These are phyloP conservation scores for Apophysomyces ossiformis DNA, from an alignment of 371 early-diverging fungal species.

Conservation along the genomic window DNA sequence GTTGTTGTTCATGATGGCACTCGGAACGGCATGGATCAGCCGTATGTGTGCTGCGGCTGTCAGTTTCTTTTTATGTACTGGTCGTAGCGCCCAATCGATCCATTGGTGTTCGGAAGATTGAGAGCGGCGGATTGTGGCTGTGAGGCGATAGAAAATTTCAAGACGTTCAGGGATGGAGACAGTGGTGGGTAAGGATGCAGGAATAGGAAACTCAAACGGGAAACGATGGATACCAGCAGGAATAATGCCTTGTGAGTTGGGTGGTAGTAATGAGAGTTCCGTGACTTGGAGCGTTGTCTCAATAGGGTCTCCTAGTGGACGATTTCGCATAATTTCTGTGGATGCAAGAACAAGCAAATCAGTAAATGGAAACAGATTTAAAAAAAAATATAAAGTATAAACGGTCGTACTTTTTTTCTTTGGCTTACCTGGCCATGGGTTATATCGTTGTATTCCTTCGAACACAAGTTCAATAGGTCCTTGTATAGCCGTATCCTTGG, in stretches of 20 bases:
- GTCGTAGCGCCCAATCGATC: conserved; percentile 20
- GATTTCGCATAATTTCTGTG: conserved; percentile 38
- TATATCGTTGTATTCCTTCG: conserved; percentile 45
- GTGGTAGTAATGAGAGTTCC: conserved; percentile 44
- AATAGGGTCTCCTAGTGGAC: conserved; percentile 26
- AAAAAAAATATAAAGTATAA: no score
- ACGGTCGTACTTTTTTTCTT: no score
- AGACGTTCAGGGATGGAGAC: conserved; percentile 35
- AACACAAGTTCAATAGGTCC: conserved; percentile 46
- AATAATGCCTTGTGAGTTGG: conserved; percentile 44
- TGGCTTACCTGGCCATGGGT: conserved; percentile 42
- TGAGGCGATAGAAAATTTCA: conserved; percentile 42
- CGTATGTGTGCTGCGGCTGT: conserved; percentile 17
- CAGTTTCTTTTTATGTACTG: conserved; percentile 1
- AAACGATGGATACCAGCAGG: conserved; percentile 48
- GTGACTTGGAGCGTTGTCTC: conserved; percentile 42
- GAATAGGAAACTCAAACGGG: conserved; percentile 51
- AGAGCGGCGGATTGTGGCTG: conserved; percentile 29
- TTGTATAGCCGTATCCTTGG: conserved; percentile 40
- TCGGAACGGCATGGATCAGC: conserved; percentile 24
- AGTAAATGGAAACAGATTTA: no score
- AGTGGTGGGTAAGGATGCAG: conserved; percentile 39
- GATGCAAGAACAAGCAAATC: background rate
- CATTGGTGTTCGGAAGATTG: background rate
- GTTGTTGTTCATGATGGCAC: background rate